These are phyloP conservation scores for Beta macrorhiza DNA, from an alignment of 179 eudicot genomes.

Conservation along the genomic window DNA sequence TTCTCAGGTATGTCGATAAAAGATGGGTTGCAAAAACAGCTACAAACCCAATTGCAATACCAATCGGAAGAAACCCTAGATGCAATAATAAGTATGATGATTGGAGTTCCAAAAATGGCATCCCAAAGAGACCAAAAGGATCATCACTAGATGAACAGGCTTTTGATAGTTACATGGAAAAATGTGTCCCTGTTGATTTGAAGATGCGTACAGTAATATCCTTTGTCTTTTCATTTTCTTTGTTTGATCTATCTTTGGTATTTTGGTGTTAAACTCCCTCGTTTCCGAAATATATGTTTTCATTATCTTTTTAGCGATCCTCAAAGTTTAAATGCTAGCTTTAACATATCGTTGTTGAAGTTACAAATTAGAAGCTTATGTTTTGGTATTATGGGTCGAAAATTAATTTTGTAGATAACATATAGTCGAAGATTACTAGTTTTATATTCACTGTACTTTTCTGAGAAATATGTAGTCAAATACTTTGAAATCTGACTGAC, in stretches of 20 bases:
- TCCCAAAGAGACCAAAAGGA: conserved; percentile 45
- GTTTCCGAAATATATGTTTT: too few species aligned
- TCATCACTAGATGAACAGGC: conserved; percentile 56
- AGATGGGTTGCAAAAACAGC: conserved; percentile 47
- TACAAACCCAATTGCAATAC: conserved; percentile 28
- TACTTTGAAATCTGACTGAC: too few species aligned
- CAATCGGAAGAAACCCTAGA: conserved; percentile 12
- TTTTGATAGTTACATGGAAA: conserved; percentile 17
- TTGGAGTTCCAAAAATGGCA: neutral
- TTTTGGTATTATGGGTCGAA: too few species aligned
- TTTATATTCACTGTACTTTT: too few species aligned
- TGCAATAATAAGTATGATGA: conserved; percentile 9
- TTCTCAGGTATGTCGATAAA: conserved; percentile 55
- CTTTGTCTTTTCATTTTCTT: neutral
- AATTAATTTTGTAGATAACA: too few species aligned
- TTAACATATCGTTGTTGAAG: too few species aligned
- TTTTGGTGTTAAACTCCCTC: too few species aligned
- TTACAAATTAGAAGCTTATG: too few species aligned
- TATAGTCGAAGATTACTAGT: too few species aligned
- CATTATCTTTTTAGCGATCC: too few species aligned
- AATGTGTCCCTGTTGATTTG: neutral
- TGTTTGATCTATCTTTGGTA: neutral
- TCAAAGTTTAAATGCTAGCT: too few species aligned
- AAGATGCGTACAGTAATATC: neutral
- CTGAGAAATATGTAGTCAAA: too few species aligned